Evolutionary conservation across 345 rosid species (phyloP), one percentile per base, ranked within the genome.

Genomic region (Eucalyptus coolabah): DNA sequence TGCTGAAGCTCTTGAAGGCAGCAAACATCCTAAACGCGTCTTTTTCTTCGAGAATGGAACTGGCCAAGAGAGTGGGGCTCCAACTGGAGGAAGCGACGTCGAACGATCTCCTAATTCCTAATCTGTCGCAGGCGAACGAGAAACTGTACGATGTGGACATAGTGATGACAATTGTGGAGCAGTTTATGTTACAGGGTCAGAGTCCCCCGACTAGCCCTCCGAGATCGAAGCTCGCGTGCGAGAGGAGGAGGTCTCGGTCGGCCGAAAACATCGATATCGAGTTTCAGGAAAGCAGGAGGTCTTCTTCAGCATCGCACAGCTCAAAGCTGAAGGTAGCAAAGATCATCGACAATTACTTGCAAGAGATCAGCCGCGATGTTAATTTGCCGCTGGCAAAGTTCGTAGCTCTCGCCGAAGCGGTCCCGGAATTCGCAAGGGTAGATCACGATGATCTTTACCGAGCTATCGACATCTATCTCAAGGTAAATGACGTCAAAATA

Each of bases 151-250:
- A 98, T 90, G 97, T 97, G 85, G 98, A 98, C 88, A 90, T 97
- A 87, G 95, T 96, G 45, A 92, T 93, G 89, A 93, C 92, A 42
- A 97, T 97, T 89, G 92, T 98, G 92, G 99, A 98, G 91, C 96
- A 93, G 93, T 98, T 97, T 91, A 95, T 94, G 99, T 90, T 93
- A 88, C 98, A 96, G 91, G 97, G 98, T 32, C 98, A 96, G 91
- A 98, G 99, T 93, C 99, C 99, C 86, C 98, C 98, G 23, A 97
- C 98, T 53, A 98, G 98, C 67, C 99, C 99, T 89, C 93, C 93
- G 45, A 95, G 98, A 88, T 92, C 95, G 85, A 97, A 93, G 93
- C 92, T 92, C 32, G 98, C 94, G 88, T 93, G 92, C 21, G 95
- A 96, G 92, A 95, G 98, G 94, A 93, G 98, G 91, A 93, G 99